phyloP scores from a whole-genome alignment of 2,329 filamentous ascomycete genomes.

The Rachicladosporium sp. region DNA sequence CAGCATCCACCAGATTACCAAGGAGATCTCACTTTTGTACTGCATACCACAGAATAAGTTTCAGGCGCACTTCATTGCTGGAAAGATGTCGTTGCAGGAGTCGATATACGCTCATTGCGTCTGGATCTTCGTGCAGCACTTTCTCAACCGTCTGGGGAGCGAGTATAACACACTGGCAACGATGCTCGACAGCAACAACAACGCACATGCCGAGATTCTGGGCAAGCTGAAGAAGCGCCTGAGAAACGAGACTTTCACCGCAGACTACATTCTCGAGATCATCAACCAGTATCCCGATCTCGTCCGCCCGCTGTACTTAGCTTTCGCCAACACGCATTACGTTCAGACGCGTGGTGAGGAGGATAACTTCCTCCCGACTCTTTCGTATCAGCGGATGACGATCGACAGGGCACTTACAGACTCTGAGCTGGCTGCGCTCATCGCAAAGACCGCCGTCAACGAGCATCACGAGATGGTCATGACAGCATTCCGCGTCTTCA shows the following conservation, averaged over 20 bases:
- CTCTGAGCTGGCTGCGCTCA: constrained; percentile 58
- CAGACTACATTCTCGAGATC: constrained; percentile 96
- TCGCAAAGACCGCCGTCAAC: constrained; percentile 69
- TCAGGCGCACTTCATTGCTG: constrained; percentile 74
- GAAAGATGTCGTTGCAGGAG: constrained; percentile 83
- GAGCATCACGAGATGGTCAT: constrained; percentile 98
- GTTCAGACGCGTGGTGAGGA: constrained; percentile 52
- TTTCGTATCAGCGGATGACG: constrained; percentile 54
- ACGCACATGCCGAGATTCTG: constrained; percentile 71
- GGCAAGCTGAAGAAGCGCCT: constrained; percentile 92
- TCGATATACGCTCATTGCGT: constrained; percentile 95
- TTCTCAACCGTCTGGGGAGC: constrained; percentile 84
- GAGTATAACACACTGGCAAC: constrained; percentile 83
- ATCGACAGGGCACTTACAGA: constrained; percentile 67
- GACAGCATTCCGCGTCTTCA: constrained; percentile 93
- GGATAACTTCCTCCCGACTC: constrained; percentile 58
- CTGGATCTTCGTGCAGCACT: constrained; percentile 96
- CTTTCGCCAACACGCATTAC: constrained; percentile 81
- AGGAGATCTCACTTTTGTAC: constrained; percentile 93
- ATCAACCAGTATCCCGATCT: constrained; percentile 82
- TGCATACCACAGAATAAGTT: constrained; percentile 97
- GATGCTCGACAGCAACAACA: constrained; percentile 69
- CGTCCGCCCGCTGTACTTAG: constrained; percentile 76
- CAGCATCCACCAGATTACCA: constrained; percentile 96
- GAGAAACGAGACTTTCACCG: constrained; percentile 91